phyloP scores from a whole-genome alignment of 2,329 filamentous ascomycete species.

The Botryotinia globosa region DNA sequence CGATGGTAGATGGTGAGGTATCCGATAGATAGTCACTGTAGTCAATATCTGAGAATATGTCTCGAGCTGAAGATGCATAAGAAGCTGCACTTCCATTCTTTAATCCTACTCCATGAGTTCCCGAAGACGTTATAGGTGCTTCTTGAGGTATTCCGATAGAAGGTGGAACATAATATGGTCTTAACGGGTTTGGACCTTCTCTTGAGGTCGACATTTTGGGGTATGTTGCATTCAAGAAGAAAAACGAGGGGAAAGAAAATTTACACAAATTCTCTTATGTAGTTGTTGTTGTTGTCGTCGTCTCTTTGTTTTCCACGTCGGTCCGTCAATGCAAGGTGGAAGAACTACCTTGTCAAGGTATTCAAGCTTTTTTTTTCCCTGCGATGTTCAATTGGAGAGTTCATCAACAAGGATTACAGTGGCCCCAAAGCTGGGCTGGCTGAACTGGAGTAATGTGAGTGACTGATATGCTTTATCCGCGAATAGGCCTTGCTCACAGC shows the following conservation, averaged over 20 bases:
- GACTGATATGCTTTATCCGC: conserved; percentile 15
- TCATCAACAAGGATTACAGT: conserved; percentile 9
- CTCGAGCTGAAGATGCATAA: conserved; percentile 68
- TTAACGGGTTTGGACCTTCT: conserved; percentile 56
- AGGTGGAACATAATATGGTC: conserved; percentile 62
- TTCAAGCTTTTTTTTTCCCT: conserved; percentile 6
- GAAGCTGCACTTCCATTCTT: conserved; percentile 44
- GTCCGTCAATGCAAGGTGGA: conserved; percentile 10
- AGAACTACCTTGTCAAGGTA: conserved; percentile 15
- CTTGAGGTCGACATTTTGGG: conserved; percentile 45
- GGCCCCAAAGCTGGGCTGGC: not conserved
- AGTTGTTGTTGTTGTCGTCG: conserved; percentile 6
- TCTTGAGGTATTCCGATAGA: conserved; percentile 59
- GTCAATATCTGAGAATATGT: conserved; percentile 86
- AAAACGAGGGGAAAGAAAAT: not conserved
- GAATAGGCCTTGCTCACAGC: not conserved
- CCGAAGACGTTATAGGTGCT: conserved; percentile 38
- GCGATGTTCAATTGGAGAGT: conserved; percentile 6
- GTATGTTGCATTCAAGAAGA: conserved; percentile 18
- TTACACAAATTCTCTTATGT: not conserved
- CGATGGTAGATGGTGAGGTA: conserved; percentile 68
- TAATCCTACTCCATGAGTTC: conserved; percentile 35
- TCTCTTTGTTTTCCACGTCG: conserved; percentile 16
- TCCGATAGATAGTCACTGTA: conserved; percentile 85
- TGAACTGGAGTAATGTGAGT: not conserved